These are phyloP conservation scores for Aethionema arabicum DNA, from an alignment of 345 rosid species.

Conservation along the genomic window DNA sequence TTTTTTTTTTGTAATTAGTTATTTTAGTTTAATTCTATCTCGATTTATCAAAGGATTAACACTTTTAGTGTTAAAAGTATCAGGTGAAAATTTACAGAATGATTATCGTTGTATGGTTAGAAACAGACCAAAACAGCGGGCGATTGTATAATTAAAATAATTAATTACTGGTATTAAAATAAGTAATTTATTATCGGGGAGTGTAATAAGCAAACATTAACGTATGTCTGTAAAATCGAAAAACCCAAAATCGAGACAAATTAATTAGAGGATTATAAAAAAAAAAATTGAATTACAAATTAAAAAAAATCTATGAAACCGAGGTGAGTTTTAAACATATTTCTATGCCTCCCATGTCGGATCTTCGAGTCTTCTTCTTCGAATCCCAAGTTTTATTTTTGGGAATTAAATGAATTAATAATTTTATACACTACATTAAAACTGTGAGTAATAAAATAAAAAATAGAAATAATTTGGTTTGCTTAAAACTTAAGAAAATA, in stretches of 20 bases:
- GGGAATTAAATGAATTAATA: slow-evolving; percentile 5
- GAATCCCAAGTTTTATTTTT: slow-evolving; percentile 29
- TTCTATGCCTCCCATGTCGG: slow-evolving; percentile 38
- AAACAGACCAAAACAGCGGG: slow-evolving; percentile 35
- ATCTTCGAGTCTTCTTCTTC: slow-evolving; percentile 32
- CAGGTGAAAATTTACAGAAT: slow-evolving; percentile 17
- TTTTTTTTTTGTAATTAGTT: no score
- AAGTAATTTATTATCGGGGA: slow-evolving; percentile 31
- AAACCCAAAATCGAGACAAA: slow-evolving; percentile 35
- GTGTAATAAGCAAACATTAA: slow-evolving; percentile 42
- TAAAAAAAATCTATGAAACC: slow-evolving; percentile 17
- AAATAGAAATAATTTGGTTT: neutral
- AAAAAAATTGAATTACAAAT: neutral
- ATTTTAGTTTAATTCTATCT: no score
- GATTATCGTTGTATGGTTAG: slow-evolving; percentile 36
- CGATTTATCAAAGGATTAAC: no score
- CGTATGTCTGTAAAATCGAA: slow-evolving; percentile 44
- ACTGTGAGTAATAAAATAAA: slow-evolving; percentile 9
- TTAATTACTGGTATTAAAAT: slow-evolving; percentile 3
- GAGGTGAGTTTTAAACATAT: slow-evolving; percentile 29
- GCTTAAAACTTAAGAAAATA: slow-evolving; percentile 37
- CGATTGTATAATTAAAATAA: slow-evolving; percentile 21
- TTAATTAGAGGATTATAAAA: slow-evolving; percentile 16
- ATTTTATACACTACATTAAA: neutral
- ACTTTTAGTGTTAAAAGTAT: neutral